Conservation (phyloP, 257 asterid genomes). For the Plectranthus barbatus region DNA sequence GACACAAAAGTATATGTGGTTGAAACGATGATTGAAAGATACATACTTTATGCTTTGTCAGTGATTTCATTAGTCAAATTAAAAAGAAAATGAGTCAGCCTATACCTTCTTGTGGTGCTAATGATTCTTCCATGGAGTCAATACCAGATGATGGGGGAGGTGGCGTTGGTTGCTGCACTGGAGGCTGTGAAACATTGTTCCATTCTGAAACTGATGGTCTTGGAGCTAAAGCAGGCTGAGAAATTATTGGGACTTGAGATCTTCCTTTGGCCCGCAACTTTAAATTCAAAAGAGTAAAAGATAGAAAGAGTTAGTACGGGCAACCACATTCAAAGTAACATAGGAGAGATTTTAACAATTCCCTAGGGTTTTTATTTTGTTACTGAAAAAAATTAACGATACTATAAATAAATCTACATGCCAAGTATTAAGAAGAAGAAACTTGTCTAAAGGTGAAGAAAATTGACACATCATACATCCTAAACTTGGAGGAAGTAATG, state of each 20-base stretch:
- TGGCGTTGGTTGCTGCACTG: slow-evolving; percentile 34
- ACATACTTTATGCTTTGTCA: neutral
- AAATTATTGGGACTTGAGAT: slow-evolving; percentile 1
- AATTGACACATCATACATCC: too few species aligned
- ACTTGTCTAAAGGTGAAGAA: too few species aligned
- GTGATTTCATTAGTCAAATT: neutral
- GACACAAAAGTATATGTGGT: neutral
- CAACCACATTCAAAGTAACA: slow-evolving; percentile 3
- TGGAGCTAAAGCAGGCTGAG: slow-evolving; percentile 26
- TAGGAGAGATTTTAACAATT: neutral
- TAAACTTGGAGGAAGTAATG: neutral
- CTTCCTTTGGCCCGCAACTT: slow-evolving; percentile 56
- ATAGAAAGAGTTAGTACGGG: neutral
- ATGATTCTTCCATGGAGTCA: slow-evolving; percentile 41
- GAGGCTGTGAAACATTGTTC: slow-evolving; percentile 43
- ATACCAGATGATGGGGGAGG: slow-evolving; percentile 19
- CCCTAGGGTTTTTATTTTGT: neutral
- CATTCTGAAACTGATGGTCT: slow-evolving; percentile 35
- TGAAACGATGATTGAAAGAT: neutral
- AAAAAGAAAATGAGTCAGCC: neutral
- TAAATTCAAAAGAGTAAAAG: neutral
- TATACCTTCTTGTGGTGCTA: slow-evolving; percentile 47
- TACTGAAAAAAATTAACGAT: neutral
- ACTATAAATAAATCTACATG: neutral
- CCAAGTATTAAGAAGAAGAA: neutral